phyloP scores from a whole-genome alignment of 257 asterid genomes.

The Paraleonurus japonicus region DNA sequence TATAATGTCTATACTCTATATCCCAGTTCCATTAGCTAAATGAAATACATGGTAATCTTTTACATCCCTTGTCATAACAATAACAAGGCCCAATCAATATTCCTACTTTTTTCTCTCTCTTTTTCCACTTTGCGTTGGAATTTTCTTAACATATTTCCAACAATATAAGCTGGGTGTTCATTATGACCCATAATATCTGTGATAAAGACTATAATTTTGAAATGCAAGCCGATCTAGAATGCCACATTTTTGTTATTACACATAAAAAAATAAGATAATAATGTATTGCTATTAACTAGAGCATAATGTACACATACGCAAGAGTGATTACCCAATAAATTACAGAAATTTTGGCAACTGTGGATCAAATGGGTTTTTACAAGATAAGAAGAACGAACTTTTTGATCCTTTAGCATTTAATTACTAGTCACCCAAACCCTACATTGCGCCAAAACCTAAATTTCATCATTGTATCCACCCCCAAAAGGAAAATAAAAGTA shows the following conservation, averaged over 20 bases:
- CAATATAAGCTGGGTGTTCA: constrained; percentile 10
- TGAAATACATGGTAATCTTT: constrained; percentile 9
- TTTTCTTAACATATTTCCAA: neutral
- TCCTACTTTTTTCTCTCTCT: neutral
- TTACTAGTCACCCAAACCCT: constrained; percentile 24
- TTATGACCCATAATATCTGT: constrained; percentile 8
- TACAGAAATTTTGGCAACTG: constrained; percentile 15
- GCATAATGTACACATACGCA: constrained; percentile 8
- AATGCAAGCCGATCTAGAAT: constrained; percentile 26
- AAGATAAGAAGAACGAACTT: neutral
- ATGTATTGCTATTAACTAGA: constrained; percentile 5
- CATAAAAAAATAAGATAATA: neutral
- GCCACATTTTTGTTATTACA: neutral
- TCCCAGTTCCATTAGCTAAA: neutral
- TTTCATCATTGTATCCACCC: constrained; percentile 5
- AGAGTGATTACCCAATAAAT: neutral
- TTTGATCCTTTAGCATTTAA: neutral
- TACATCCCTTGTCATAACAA: neutral
- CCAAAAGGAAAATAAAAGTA: neutral
- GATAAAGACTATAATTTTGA: constrained; percentile 5
- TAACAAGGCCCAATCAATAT: neutral
- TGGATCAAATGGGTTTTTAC: constrained; percentile 10
- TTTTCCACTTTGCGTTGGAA: neutral
- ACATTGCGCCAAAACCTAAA: constrained; percentile 27
- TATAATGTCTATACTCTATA: neutral